Base-by-base conservation (phyloP, 495 filamentous ascomycete species). In the Tuber brumale region DNA sequence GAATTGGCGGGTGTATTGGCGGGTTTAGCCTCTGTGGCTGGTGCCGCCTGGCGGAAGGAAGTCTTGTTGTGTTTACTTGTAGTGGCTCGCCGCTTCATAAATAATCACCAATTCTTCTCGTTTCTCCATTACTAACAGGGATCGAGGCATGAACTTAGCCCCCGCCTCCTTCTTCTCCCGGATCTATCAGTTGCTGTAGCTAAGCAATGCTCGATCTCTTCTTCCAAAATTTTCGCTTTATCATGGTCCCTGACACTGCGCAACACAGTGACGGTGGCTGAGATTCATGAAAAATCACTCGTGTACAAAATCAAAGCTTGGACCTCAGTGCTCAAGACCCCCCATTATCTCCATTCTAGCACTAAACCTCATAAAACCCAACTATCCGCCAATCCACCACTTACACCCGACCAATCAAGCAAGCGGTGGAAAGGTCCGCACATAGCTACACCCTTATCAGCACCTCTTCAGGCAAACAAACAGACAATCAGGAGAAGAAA, bases 371-470 rank as follows among this genome's bases (percentile, higher is more conserved):
- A 61, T n/a, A 27, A 12, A 61, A 14, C 51, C 27, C n/a, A 61
- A n/a, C 27, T 14, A 66, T 66, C 57, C 27, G 35, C 27, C 31
- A 27, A 27, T 61, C 27, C 23, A 18, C 14, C 16, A 7, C 12
- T 35, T 4, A 5, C 14, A 35, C 10, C n/a, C 27, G 35, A 66
- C 57, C 12, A 66, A 35, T 66, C 57, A 66, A 35, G 57, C 31
- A 35, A 80, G 69, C 6, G 70, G 70, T 43, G 73, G 73, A 51
- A 79, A 80, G 48, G 23, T 70, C 61, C 76, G 73, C n/a, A 79
- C 19, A 76, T 79, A 77, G 51, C 76, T 78, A 77, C 27, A 45
- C 35, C 16, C 35, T 41, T 39, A 3, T 43, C 70, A 51, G 76
- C 43, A 39, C 70, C 45, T 61, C 27, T 44, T 14, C 39, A 5